phyloP scores from a whole-genome alignment of 2,329 filamentous ascomycete genomes.

The Diatrype stigma region DNA sequence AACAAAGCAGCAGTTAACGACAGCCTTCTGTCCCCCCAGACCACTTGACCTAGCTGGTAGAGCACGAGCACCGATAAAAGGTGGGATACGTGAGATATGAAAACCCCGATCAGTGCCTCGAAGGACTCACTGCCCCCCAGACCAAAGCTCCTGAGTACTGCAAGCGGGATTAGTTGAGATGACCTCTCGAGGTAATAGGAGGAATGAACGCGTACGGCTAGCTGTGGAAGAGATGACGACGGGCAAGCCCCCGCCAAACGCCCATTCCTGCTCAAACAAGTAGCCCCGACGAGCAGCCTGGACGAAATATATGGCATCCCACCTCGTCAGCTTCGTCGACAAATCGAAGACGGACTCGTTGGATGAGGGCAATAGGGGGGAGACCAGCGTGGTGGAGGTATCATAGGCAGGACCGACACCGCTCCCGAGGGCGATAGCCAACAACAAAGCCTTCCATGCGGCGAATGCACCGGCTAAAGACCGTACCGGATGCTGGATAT shows the following conservation, averaged over 20 bases:
- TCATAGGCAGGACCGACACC: conserved; percentile 64
- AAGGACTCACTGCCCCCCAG: conserved; percentile 18
- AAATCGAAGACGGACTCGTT: conserved; percentile 33
- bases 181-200: not conserved
- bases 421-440: conserved; percentile 54
- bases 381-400: conserved; percentile 64
- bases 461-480: conserved; percentile 43
- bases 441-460: conserved; percentile 63
- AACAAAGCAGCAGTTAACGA: conserved; percentile 67
- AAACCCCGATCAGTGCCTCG: conserved; percentile 55
- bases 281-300: conserved; percentile 60
- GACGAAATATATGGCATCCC: conserved; percentile 78
- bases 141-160: conserved; percentile 23
- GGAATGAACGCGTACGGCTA: conserved; percentile 24
- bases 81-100: conserved; percentile 70
- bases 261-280: conserved; percentile 80
- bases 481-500: conserved; percentile 11
- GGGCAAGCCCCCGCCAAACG: conserved; percentile 59
- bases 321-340: conserved; percentile 60
- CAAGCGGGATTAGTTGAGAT: conserved; percentile 2
- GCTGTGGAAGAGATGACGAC: conserved; percentile 34
- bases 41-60: conserved; percentile 57
- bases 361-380: conserved; percentile 33
- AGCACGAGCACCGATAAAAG: conserved; percentile 70
- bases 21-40: conserved; percentile 50